phyloP scores from a whole-genome alignment of 2,329 filamentous ascomycete genomes.

The Hypoxylon sp. region DNA sequence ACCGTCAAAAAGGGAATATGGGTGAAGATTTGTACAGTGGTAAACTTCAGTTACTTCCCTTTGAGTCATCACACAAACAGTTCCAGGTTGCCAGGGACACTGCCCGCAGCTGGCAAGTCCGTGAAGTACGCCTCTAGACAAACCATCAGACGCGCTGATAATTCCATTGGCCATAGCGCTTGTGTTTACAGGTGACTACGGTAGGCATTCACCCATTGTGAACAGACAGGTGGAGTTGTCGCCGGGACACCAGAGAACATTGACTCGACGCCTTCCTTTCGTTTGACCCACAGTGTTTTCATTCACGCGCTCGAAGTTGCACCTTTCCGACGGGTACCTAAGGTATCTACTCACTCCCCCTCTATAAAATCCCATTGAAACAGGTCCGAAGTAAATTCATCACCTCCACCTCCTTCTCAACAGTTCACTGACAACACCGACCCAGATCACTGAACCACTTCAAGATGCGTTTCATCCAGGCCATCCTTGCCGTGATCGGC shows the following conservation, averaged over 20 bases:
- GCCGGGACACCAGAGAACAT: not conserved
- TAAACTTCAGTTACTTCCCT: not conserved
- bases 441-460: not conserved
- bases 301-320: not conserved
- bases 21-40: not conserved
- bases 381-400: not conserved
- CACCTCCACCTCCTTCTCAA: not conserved
- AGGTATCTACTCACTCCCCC: not conserved
- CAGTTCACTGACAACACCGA: not conserved
- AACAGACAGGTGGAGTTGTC: not conserved
- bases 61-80: not conserved
- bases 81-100: not conserved
- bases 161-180: not conserved
- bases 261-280: not conserved
- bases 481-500: conserved; percentile 1
- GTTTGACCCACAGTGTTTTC: not conserved
- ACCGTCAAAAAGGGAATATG: not conserved
- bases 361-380: not conserved
- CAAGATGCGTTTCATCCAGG: conserved; percentile 15
- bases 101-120: not conserved
- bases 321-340: not conserved
- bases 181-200: not conserved
- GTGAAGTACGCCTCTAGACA: too few relatives aligned
- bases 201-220: not conserved
- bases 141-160: too few relatives aligned